Evolutionary conservation across 2,329 filamentous ascomycete species (phyloP).

Genomic region (Pestalotiopsis sp.): DNA sequence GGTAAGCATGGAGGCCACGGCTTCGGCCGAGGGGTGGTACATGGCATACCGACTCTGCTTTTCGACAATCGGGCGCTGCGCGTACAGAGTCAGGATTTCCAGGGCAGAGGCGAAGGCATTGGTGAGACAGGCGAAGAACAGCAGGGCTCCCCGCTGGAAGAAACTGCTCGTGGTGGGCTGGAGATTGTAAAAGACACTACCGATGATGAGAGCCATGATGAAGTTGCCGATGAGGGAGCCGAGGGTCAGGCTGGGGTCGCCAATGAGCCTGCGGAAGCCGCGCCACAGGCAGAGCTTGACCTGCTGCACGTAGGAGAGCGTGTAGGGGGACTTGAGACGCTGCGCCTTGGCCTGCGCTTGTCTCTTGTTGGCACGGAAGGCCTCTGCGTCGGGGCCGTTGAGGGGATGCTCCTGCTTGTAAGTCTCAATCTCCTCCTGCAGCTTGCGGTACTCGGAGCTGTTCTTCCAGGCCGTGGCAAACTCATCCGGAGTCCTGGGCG

Average conservation of each 20-base stretch:
- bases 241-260: conserved; percentile 23
- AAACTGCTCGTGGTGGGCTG: conserved; percentile 66
- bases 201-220: conserved; percentile 73
- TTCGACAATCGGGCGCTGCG: conserved; percentile 87
- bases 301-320: conserved; percentile 24
- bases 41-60: conserved; percentile 85
- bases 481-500: conserved; percentile 61
- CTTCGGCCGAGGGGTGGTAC: conserved; percentile 86
- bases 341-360: conserved; percentile 40
- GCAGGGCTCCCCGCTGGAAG: conserved; percentile 73
- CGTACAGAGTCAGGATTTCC: conserved; percentile 81
- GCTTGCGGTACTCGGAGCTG: conserved; percentile 49
- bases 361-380: conserved; percentile 59
- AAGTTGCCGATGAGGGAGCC: conserved; percentile 71
- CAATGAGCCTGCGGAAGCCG: conserved; percentile 18
- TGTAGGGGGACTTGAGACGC: conserved; percentile 24
- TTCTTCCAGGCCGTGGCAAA: conserved; percentile 60
- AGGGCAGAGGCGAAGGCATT: conserved; percentile 80
- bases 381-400: conserved; percentile 53
- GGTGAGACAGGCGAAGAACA: conserved; percentile 85
- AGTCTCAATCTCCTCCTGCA: conserved; percentile 54
- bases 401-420: conserved; percentile 55
- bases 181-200: conserved; percentile 79
- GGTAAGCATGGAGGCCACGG: conserved; percentile 78
- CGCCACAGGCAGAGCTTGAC: conserved; percentile 25